A percentile compares a stretch with the other conserved stretches of the same genome.
phyloP scores from a whole-genome alignment of 805 yeast species.

The Kazachstania viticola region DNA sequence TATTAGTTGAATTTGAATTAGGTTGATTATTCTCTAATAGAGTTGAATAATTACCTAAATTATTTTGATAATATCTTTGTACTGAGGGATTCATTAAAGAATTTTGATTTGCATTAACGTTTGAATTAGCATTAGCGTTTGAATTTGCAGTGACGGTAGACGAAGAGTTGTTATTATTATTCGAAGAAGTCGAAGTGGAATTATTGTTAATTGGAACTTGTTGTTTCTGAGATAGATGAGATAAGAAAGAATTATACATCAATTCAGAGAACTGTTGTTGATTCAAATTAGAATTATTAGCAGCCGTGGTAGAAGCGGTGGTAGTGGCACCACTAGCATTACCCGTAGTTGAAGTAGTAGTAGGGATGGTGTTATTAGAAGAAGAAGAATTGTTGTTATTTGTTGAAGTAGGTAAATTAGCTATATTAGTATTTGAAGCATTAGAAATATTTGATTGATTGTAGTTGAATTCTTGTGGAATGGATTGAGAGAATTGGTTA shows the following conservation, averaged over 20 bases:
- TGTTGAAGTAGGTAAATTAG: no score
- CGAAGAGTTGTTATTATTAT: slow-evolving; percentile 4
- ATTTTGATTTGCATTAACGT: slow-evolving; percentile 1
- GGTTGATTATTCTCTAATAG: slow-evolving; percentile 19
- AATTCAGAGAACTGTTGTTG: slow-evolving; percentile 24
- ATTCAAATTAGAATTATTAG: slow-evolving; percentile 9
- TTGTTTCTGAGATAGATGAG: slow-evolving; percentile 25
- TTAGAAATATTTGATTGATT: no score
- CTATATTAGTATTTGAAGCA: slow-evolving; percentile 3
- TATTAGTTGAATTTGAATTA: not conserved
- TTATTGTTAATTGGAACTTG: slow-evolving; percentile 1
- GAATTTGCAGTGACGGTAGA: slow-evolving; percentile 11
- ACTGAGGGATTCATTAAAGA: slow-evolving; percentile 15
- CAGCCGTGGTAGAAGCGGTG: not conserved
- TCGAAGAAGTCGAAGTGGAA: slow-evolving; percentile 14
- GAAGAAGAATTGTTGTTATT: no score
- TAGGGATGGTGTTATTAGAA: no score
- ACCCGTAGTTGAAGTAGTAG: not conserved
- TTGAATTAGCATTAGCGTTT: slow-evolving; percentile 4
- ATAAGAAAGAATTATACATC: slow-evolving; percentile 25
- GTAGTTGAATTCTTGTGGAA: slow-evolving; percentile 15
- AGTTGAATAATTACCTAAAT: slow-evolving; percentile 11
- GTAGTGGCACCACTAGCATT: no score
- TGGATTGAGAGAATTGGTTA: slow-evolving; percentile 3
- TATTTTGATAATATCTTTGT: slow-evolving; percentile 21